Conservation (phyloP, 306 rosid species). For the Quercus parvula region DNA sequence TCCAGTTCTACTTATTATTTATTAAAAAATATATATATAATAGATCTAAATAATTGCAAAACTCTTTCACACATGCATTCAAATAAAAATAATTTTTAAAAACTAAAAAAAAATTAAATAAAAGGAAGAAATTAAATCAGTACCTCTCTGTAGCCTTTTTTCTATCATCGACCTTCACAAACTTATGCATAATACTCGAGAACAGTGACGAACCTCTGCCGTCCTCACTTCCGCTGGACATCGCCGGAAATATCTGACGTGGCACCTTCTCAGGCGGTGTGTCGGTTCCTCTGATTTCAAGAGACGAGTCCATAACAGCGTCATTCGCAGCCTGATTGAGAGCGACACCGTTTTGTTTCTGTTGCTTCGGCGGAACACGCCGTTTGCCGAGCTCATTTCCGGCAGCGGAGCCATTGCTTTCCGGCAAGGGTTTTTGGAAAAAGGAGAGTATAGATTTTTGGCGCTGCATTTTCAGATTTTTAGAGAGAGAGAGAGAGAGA, state of each 20-base stretch:
- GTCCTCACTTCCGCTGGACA: constrained; percentile 19
- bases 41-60: not conserved
- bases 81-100: constrained; percentile 22
- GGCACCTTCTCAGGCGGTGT: constrained; percentile 98
- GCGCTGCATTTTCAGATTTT: constrained; percentile 57
- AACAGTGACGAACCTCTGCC: constrained; percentile 45
- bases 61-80: not conserved
- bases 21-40: not conserved
- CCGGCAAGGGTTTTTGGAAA: constrained; percentile 57
- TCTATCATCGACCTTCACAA: constrained; percentile 50
- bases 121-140: not conserved
- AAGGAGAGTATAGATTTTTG: constrained; percentile 78
- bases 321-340: constrained; percentile 15
- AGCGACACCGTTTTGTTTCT: constrained; percentile 6
- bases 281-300: constrained; percentile 73
- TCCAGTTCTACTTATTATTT: not conserved
- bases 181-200: constrained; percentile 84
- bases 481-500: not conserved
- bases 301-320: constrained; percentile 18
- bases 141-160: constrained; percentile 46
- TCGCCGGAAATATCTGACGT: constrained; percentile 53
- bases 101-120: too few species aligned
- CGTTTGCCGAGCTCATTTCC: not conserved
- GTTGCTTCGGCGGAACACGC: constrained; percentile 22
- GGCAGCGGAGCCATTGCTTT: constrained; percentile 27